phyloP scores from a whole-genome alignment of 2,329 filamentous ascomycete species.

The Colletotrichum tropicicola region DNA sequence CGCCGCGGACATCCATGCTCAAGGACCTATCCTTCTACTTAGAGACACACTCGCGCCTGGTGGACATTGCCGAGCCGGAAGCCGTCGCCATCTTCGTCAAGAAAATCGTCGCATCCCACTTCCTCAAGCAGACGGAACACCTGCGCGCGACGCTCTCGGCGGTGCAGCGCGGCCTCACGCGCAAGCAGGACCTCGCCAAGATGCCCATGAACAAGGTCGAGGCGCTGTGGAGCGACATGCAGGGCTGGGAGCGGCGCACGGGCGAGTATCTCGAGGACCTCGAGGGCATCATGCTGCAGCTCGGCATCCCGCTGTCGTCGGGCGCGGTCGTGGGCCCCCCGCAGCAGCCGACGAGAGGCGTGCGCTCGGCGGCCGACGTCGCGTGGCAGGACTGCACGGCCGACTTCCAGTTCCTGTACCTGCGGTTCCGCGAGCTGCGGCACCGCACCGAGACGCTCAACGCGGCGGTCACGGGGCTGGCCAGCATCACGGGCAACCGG shows the following conservation, averaged over 20 bases:
- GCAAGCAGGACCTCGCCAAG: conserved; percentile 35
- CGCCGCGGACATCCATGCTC: conserved; percentile 32
- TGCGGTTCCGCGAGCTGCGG: conserved; percentile 34
- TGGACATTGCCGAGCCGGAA: conserved; percentile 19
- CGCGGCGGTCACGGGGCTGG: conserved; percentile 35
- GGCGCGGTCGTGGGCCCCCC: neutral
- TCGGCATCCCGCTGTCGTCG: conserved; percentile 33
- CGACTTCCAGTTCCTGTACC: conserved; percentile 35
- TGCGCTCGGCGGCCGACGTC: neutral
- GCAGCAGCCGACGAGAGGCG: neutral
- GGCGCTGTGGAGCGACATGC: conserved; percentile 37
- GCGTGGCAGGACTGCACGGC: conserved; percentile 31
- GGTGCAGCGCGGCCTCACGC: conserved; percentile 35
- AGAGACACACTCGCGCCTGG: conserved; percentile 27
- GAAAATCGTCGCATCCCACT: conserved; percentile 37
- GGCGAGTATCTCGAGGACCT: conserved; percentile 37
- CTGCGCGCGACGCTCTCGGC: conserved; percentile 33
- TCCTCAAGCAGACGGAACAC: conserved; percentile 34
- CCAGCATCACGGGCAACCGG: conserved; percentile 36
- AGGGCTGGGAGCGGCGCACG: conserved; percentile 36
- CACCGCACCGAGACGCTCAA: conserved; percentile 35
- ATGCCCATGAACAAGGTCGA: conserved; percentile 34
- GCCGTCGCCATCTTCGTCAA: conserved; percentile 32
- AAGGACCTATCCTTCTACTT: conserved; percentile 37
- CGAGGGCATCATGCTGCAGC: conserved; percentile 36